Percentiles rank a stretch among this genome's conserved stretches.
Conservation (phyloP, 805 yeast genomes). For the Yarrowia bubula region DNA sequence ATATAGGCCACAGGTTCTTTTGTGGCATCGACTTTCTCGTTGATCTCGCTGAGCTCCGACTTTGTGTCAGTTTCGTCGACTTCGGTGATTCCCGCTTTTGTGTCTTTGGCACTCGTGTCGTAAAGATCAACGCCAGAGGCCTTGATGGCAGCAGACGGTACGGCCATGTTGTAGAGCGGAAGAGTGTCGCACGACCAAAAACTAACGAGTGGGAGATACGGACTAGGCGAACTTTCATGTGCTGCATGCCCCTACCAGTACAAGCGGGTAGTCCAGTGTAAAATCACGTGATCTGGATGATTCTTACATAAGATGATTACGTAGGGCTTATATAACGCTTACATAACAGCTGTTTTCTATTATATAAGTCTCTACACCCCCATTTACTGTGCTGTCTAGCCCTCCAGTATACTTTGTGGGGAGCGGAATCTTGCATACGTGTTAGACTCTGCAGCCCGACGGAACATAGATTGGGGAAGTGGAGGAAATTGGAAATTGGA, state of each 20-base stretch:
- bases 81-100: background rate
- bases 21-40: background rate
- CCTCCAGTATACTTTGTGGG: slow-evolving; percentile 1
- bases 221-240: background rate
- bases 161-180: slow-evolving; percentile 6
- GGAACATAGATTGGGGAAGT: background rate
- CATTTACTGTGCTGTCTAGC: background rate
- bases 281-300: too few species aligned
- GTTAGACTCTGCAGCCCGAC: background rate
- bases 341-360: too few species aligned
- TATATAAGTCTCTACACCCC: too few species aligned
- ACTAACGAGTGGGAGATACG: background rate
- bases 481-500: background rate
- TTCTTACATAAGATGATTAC: too few species aligned
- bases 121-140: slow-evolving; percentile 1
- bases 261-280: too few species aligned
- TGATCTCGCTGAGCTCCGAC: too few species aligned
- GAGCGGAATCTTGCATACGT: slow-evolving; percentile 17
- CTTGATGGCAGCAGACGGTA: slow-evolving; percentile 18
- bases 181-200: slow-evolving; percentile 9
- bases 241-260: background rate
- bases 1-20: background rate
- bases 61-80: background rate
- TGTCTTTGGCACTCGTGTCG: background rate
- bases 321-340: too few species aligned